Evolutionary conservation across 1,139 yeast genomes (phyloP).

Genomic region (Pichia sp.): DNA sequence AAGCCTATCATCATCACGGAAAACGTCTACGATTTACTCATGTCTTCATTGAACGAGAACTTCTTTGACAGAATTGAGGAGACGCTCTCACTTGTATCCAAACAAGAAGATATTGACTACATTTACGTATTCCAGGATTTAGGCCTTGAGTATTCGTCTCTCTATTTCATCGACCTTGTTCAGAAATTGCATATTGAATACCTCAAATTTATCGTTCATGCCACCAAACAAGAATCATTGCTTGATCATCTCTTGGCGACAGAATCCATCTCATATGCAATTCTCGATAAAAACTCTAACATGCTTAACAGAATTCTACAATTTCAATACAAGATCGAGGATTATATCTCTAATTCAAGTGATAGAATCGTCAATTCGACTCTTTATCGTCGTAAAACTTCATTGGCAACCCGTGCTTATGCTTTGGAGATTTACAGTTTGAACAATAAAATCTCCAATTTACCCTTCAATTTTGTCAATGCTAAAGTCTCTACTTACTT

Average conservation of each 20-base stretch:
- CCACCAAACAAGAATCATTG: conserved; percentile 8
- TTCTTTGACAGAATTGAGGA: conserved; percentile 20
- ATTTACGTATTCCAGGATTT: conserved; percentile 18
- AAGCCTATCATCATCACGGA: conserved; percentile 31
- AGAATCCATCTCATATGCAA: conserved; percentile 8
- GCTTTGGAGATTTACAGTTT: conserved; percentile 38
- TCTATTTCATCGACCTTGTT: conserved; percentile 22
- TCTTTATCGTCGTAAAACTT: conserved; percentile 27
- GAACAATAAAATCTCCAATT: conserved; percentile 28
- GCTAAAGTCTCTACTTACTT: conserved; percentile 28
- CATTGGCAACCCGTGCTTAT: conserved; percentile 34
- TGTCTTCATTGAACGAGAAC: conserved; percentile 35
- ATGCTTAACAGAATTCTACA: conserved; percentile 26
- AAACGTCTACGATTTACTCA: conserved; percentile 32
- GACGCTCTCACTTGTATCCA: conserved; percentile 10
- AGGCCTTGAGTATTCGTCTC: conserved; percentile 25
- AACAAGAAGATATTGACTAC: conserved; percentile 10
- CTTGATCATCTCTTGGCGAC: conserved; percentile 14
- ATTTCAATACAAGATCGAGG: conserved; percentile 14
- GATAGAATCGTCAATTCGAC: conserved; percentile 21
- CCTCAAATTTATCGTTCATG: conserved; percentile 15
- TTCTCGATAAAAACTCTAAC: conserved; percentile 12
- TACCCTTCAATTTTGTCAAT: conserved; percentile 29
- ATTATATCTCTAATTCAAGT: conserved; percentile 18
- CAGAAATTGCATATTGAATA: conserved; percentile 21